These are phyloP conservation scores for Phytophthora niederhauseri DNA, from an alignment of 352 stramenopile genomes.

Conservation along the genomic window DNA sequence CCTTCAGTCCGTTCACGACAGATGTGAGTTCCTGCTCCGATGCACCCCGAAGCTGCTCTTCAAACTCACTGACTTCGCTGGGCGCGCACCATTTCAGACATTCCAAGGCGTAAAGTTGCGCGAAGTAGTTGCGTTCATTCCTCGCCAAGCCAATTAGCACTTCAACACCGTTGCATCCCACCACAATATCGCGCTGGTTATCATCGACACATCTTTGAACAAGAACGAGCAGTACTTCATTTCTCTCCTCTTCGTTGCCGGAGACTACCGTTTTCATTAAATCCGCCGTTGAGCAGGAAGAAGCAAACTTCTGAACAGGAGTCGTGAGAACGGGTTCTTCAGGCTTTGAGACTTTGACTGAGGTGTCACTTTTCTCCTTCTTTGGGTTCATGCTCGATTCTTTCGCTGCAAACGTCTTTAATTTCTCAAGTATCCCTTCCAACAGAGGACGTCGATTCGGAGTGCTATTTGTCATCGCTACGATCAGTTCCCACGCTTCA, in stretches of 20 bases:
- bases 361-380: neutral
- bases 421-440: neutral
- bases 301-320: neutral
- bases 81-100: neutral
- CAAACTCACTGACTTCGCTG: neutral
- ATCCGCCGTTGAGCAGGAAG: neutral
- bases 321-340: neutral
- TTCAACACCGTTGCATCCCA: neutral
- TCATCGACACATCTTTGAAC: neutral
- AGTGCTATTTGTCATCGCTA: neutral
- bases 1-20: neutral
- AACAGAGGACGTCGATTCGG: neutral
- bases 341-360: neutral
- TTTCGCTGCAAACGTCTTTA: neutral
- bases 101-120: neutral
- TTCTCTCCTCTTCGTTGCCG: neutral
- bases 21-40: neutral
- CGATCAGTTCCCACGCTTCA: neutral
- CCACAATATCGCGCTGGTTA: neutral
- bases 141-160: neutral
- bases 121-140: neutral
- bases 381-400: neutral
- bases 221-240: neutral
- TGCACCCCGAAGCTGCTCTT: neutral
- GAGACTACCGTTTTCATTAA: neutral